phyloP scores from a whole-genome alignment of 2,329 filamentous ascomycete species.

The Colletotrichum sidae region DNA sequence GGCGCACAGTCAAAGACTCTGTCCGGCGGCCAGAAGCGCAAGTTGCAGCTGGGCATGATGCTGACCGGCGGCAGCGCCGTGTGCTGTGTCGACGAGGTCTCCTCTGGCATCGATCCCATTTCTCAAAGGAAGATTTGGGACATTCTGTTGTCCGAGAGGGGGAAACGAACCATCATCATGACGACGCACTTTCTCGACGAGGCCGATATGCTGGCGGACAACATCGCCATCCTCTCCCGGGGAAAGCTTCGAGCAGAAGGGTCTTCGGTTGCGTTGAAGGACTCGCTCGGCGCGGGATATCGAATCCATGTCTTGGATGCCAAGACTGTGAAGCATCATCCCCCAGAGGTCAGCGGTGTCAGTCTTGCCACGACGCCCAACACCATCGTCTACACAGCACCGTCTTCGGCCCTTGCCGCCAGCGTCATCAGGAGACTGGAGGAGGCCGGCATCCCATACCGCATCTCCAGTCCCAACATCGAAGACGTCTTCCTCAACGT shows the following conservation, averaged over 20 bases:
- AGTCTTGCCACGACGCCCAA: slow-evolving; percentile 72
- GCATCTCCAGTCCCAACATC: slow-evolving; percentile 88
- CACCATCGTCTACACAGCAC: slow-evolving; percentile 78
- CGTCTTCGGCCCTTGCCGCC: slow-evolving; percentile 77
- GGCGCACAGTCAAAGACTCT: slow-evolving; percentile 71
- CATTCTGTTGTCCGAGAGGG: slow-evolving; percentile 76
- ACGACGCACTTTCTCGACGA: slow-evolving; percentile 85
- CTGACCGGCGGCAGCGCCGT: slow-evolving; percentile 79
- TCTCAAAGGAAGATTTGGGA: slow-evolving; percentile 64
- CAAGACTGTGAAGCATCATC: slow-evolving; percentile 56
- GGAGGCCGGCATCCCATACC: slow-evolving; percentile 77
- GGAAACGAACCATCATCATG: slow-evolving; percentile 74
- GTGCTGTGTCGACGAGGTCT: slow-evolving; percentile 81
- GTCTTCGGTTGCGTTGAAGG: slow-evolving; percentile 76
- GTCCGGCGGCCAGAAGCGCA: slow-evolving; percentile 81
- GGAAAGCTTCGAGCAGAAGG: slow-evolving; percentile 75
- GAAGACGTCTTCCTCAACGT: slow-evolving; percentile 92
- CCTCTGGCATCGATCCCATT: slow-evolving; percentile 78
- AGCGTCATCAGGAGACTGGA: slow-evolving; percentile 78
- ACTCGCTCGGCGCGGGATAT: slow-evolving; percentile 66
- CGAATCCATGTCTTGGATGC: slow-evolving; percentile 49
- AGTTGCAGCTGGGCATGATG: slow-evolving; percentile 83
- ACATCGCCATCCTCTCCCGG: slow-evolving; percentile 77
- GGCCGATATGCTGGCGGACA: slow-evolving; percentile 77
- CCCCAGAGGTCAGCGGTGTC: slow-evolving; percentile 66